phyloP scores from a whole-genome alignment of 2,329 filamentous ascomycete species.

The Botryotinia calthae region DNA sequence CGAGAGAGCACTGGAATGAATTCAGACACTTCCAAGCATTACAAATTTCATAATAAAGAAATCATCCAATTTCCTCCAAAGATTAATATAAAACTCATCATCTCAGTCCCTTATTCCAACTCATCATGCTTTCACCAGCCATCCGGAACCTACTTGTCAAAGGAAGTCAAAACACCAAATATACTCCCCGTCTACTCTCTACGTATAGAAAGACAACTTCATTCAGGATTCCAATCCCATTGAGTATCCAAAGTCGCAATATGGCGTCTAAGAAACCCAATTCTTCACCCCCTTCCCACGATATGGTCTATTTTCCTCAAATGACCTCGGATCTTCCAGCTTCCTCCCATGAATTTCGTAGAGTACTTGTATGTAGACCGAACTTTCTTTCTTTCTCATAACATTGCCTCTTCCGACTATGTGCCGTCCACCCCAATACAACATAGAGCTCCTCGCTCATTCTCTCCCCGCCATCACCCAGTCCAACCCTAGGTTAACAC shows the following conservation, averaged over 20 bases:
- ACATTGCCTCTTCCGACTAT: neutral
- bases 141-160: neutral
- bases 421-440: neutral
- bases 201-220: neutral
- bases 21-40: neutral
- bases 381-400: neutral
- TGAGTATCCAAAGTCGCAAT: conserved; percentile 19
- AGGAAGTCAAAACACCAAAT: neutral
- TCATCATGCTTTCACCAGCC: neutral
- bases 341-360: conserved; percentile 57
- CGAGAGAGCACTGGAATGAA: neutral
- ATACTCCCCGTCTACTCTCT: conserved; percentile 11
- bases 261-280: conserved; percentile 29
- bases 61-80: neutral
- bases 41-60: neutral
- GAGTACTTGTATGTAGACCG: conserved; percentile 46
- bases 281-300: conserved; percentile 45
- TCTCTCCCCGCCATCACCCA: neutral
- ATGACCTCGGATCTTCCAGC: conserved; percentile 53
- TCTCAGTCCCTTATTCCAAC: neutral
- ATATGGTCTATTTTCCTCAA: conserved; percentile 61
- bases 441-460: neutral
- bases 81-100: neutral
- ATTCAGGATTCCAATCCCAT: neutral
- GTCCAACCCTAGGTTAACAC: neutral